Evolutionary conservation across 2,329 filamentous ascomycete genomes (phyloP).

Genomic region (Torrubiella hemipterigena): DNA sequence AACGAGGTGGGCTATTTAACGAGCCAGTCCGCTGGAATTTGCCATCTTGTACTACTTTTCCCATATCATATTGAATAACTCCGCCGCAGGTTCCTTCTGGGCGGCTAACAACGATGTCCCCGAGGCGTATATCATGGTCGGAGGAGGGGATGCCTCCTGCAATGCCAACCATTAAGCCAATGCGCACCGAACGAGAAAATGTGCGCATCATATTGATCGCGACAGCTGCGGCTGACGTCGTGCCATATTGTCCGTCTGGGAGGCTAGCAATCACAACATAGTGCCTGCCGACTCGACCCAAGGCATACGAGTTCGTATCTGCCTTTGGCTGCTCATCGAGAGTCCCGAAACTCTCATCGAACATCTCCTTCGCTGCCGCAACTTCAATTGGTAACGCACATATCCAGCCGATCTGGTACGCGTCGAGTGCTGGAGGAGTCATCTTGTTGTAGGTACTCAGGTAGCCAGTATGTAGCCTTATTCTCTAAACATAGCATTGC

Average conservation of each 20-base stretch:
- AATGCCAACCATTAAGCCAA: conserved; percentile 2
- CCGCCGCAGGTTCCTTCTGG: not conserved
- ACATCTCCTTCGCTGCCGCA: not conserved
- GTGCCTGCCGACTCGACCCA: not conserved
- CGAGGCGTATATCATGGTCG: not conserved
- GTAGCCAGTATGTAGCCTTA: too few relatives aligned
- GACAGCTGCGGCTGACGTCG: not conserved
- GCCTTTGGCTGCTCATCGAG: not conserved
- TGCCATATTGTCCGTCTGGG: not conserved
- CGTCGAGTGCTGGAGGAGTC: not conserved
- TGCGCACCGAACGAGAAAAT: not conserved
- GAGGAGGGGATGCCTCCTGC: not conserved
- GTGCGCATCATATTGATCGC: not conserved
- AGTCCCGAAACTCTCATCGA: not conserved
- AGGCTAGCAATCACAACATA: not conserved
- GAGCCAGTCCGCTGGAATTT: not conserved
- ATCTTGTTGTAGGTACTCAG: too few relatives aligned
- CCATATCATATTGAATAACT: not conserved
- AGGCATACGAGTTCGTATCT: not conserved
- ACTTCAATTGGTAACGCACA: not conserved
- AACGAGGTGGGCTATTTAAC: not conserved
- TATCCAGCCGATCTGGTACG: not conserved
- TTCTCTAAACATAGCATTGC: too few relatives aligned
- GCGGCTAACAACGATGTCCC: conserved; percentile 1
- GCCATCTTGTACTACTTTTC: not conserved